Evolutionary conservation across 2,329 filamentous ascomycete species (phyloP).

Genomic region (Mycosphaerella sp.): DNA sequence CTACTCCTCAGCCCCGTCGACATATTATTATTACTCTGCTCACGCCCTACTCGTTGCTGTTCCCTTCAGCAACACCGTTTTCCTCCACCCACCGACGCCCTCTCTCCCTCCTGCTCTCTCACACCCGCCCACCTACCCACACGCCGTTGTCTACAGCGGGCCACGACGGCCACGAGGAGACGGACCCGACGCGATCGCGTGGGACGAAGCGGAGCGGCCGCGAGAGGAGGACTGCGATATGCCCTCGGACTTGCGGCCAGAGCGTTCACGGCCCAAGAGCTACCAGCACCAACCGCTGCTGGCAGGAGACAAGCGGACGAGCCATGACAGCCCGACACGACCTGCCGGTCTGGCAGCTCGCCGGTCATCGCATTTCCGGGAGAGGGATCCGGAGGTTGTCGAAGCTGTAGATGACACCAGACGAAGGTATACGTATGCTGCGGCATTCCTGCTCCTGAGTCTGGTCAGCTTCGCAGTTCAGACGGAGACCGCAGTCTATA

Average conservation of each 20-base stretch:
- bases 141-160: neutral
- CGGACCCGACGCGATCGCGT: constrained; percentile 38
- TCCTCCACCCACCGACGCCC: no score
- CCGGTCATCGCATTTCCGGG: constrained; percentile 62
- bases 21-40: no score
- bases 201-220: constrained; percentile 37
- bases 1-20: no score
- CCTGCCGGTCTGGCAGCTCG: constrained; percentile 42
- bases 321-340: constrained; percentile 36
- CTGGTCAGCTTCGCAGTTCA: constrained; percentile 86
- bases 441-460: constrained; percentile 73
- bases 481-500: constrained; percentile 91
- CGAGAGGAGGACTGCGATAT: constrained; percentile 33
- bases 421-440: constrained; percentile 81
- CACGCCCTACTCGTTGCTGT: no score
- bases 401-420: constrained; percentile 57
- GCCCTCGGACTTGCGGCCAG: constrained; percentile 46
- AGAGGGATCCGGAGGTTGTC: constrained; percentile 63
- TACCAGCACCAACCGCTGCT: constrained; percentile 48
- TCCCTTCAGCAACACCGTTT: no score
- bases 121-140: constrained; percentile 17
- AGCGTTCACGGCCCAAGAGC: constrained; percentile 8
- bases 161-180: constrained; percentile 17
- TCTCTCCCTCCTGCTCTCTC: constrained; percentile 17
- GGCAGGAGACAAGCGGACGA: constrained; percentile 33